Base-by-base conservation (phyloP, 352 stramenopile genomes). In the Phytophthora idaei region DNA sequence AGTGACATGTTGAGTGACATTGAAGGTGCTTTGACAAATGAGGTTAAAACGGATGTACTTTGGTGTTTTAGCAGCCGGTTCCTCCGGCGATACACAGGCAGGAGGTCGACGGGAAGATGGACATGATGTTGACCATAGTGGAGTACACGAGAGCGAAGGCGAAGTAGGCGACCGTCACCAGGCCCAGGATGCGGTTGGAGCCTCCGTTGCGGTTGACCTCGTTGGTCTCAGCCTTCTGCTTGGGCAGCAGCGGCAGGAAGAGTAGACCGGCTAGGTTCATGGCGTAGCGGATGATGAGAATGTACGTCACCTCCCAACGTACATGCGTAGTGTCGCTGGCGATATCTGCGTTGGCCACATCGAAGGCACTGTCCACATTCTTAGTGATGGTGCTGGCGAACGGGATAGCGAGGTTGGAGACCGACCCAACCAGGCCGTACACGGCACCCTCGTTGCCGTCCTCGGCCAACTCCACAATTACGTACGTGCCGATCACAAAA, bases 151-250 rank as follows among this genome's bases (percentile, higher is more conserved):
- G 59, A 5, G 69, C 64, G 42, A 77, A 77, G 37, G 60, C 46
- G 17, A 83, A 71, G 57, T 80, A 80, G 32, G 50, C 61, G 28
- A 88, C 41, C 14, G 74, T 83, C 46, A 75, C 27, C 31, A 57
- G 50, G 9, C 78, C 78, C 10, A 81, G 15, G n/a, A 77, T 46
- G 44, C 77, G 74, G 53, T 70, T 82, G 14, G 63, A 68, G 41
- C 76, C 76, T 48, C 78, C 78, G 25, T 66, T 81, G 44, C 62
- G 63, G 56, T 74, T 75, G 17, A 84, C 57, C 48, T 77, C 64
- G 32, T 73, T 72, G 10, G 72, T 80, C 61, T 82, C 69, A 3
- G 70, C 74, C 74, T 86, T 86, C 54, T 89, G 76, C 28, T 49
- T 58, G 10, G 81, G 78, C 37, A 90, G 61, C 60, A 87, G 39